Evolutionary conservation across 495 filamentous ascomycete genomes (phyloP).

Genomic region (Talaromyces stipitatus): DNA sequence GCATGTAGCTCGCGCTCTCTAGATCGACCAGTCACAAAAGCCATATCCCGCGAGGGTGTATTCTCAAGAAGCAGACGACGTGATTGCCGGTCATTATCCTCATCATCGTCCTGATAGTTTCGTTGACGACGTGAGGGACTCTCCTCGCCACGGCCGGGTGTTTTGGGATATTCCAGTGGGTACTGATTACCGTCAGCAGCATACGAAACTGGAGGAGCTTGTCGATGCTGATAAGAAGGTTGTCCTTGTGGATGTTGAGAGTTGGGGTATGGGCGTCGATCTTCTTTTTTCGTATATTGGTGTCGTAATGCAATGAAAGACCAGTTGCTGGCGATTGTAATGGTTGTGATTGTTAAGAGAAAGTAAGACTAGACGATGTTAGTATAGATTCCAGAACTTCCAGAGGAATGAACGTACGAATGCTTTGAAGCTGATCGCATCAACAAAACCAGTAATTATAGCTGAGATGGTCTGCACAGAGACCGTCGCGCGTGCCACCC

Average conservation of each 20-base stretch:
- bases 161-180: slow-evolving; percentile 69
- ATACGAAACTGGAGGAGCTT: slow-evolving; percentile 61
- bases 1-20: slow-evolving; percentile 28
- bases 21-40: slow-evolving; percentile 27
- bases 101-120: not conserved
- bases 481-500: slow-evolving; percentile 58
- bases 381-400: not conserved
- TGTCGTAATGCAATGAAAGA: slow-evolving; percentile 39
- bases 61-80: slow-evolving; percentile 30
- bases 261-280: slow-evolving; percentile 14
- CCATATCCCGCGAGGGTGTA: slow-evolving; percentile 17
- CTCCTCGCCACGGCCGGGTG: not conserved
- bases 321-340: slow-evolving; percentile 40
- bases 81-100: slow-evolving; percentile 13
- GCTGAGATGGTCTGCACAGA: slow-evolving; percentile 73
- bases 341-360: slow-evolving; percentile 33
- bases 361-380: slow-evolving; percentile 26
- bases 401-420: slow-evolving; percentile 40
- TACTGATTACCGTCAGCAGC: slow-evolving; percentile 74
- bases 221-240: slow-evolving; percentile 15
- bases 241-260: slow-evolving; percentile 19
- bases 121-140: slow-evolving; percentile 9
- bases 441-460: slow-evolving; percentile 67
- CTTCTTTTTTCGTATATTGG: slow-evolving; percentile 26
- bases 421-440: slow-evolving; percentile 66